Base-by-base conservation (phyloP, 2,329 filamentous ascomycete genomes). In the Scytalidium lignicola region DNA sequence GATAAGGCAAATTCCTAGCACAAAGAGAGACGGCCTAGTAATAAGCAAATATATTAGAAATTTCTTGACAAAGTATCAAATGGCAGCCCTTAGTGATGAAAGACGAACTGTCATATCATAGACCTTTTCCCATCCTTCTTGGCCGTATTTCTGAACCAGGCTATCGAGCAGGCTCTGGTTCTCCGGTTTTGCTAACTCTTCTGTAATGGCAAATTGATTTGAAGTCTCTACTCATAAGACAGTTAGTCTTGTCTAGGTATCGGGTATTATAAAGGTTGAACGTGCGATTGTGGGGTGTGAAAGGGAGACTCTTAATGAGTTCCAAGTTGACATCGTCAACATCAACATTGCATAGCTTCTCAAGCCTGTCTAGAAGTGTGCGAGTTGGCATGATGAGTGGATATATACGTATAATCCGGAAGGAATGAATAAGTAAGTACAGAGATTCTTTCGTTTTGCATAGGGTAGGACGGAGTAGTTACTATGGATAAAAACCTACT, bases 1-100 rank as follows among this genome's bases (percentile, higher is more conserved):
- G 71, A 40, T 66, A 63, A 51, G 67, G 63, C 37, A 76, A 69
- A 52, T 74, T 76, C 58, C 67, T 32, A 39, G 50, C 50, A 41
- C 50, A 51, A 37, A 37, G 6, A 37, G 7, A 7, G 4, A 37
- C 32, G n/a, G 32, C 32, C 32, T 37, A n/a, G 5, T 4, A 7
- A 13, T 7, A 13, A n/a, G 15, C 32, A 13, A 7, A 17, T 17
- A 37, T 37, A 37, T 37, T 37, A 37, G 32, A 10, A 8, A 7
- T 13, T 37, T 4, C 12, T 15, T 37, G 15, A 9, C n/a, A 28
- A 13, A 28, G 26, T 28, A 28, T 28, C 13, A 28, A 7, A 28
- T 13, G 13, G 26, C 32, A 15, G 15, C 32, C 15, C 32, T 7
- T 4, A 17, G 5, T 17, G 15, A 15, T 37, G 15, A 10, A 26